Conservation (phyloP, 257 asterid species). For the Fraxinus anomala region DNA sequence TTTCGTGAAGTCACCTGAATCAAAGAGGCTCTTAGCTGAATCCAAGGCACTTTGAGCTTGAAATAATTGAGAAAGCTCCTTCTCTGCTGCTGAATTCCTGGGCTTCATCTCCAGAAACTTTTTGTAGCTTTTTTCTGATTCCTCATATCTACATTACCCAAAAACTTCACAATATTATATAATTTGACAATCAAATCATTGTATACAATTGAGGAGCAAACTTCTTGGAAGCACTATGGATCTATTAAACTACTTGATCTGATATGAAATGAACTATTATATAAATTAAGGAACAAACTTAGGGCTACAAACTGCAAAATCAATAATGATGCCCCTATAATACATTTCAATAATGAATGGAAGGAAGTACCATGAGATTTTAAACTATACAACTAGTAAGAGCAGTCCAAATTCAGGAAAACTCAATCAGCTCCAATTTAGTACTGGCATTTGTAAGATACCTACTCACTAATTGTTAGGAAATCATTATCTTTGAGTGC, state of each 20-base stretch:
- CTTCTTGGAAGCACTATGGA: background rate
- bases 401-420: background rate
- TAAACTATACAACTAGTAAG: background rate
- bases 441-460: background rate
- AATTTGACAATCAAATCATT: conserved; percentile 32
- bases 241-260: background rate
- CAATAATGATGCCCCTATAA: background rate
- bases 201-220: background rate
- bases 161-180: conserved; percentile 46
- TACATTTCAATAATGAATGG: background rate
- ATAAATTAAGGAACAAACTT: background rate
- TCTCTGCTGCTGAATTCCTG: conserved; percentile 68
- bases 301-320: conserved; percentile 1
- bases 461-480: background rate
- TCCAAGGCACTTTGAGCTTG: conserved; percentile 75
- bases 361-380: background rate
- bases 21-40: conserved; percentile 66
- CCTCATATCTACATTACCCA: conserved; percentile 81
- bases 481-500: background rate
- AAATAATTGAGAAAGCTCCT: conserved; percentile 79
- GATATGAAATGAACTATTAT: background rate
- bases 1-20: conserved; percentile 64
- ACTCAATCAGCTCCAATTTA: background rate
- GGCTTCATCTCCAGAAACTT: conserved; percentile 78
- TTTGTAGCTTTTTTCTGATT: conserved; percentile 76